Percentiles rank a stretch among this genome's conserved stretches.
These are phyloP conservation scores for Pythium sukuiense DNA, from an alignment of 352 stramenopile species.

Conservation along the genomic window DNA sequence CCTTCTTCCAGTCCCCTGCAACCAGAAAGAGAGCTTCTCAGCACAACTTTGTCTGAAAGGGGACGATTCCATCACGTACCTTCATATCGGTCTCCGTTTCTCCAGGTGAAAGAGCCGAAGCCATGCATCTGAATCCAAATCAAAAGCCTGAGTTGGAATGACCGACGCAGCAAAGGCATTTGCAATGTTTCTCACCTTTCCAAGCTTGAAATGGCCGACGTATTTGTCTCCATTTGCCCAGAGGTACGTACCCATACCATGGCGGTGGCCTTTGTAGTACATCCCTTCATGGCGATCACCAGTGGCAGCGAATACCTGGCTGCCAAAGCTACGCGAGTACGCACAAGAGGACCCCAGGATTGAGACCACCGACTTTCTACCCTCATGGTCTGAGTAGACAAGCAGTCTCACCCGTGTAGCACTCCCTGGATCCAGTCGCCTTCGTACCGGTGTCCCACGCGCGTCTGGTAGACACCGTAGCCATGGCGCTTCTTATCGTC, in stretches of 20 bases:
- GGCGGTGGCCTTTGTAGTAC: constrained; percentile 83
- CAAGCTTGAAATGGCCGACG: constrained; percentile 78
- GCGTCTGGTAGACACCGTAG: constrained; percentile 51
- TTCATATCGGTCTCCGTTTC: constrained; percentile 77
- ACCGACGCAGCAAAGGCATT: not conserved
- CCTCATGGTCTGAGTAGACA: constrained; percentile 5
- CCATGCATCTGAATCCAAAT: constrained; percentile 55
- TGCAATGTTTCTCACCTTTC: constrained; percentile 45
- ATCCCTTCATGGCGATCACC: constrained; percentile 87
- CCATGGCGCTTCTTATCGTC: constrained; percentile 57
- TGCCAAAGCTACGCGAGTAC: constrained; percentile 64
- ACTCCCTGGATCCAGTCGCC: constrained; percentile 80
- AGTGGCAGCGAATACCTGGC: constrained; percentile 75
- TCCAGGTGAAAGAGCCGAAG: constrained; percentile 66
- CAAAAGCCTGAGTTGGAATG: not conserved
- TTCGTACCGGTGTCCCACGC: constrained; percentile 69
- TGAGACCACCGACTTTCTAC: constrained; percentile 24
- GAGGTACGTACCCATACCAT: constrained; percentile 83
- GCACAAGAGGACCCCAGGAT: not conserved
- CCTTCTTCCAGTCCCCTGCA: constrained; percentile 73
- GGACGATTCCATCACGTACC: constrained; percentile 30
- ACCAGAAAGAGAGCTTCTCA: not conserved
- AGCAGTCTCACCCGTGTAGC: constrained; percentile 74
- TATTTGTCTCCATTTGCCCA: constrained; percentile 91
- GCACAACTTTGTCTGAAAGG: not conserved